phyloP scores from a whole-genome alignment of 2,329 filamentous ascomycete genomes.

The Simplicillium aogashimaense region DNA sequence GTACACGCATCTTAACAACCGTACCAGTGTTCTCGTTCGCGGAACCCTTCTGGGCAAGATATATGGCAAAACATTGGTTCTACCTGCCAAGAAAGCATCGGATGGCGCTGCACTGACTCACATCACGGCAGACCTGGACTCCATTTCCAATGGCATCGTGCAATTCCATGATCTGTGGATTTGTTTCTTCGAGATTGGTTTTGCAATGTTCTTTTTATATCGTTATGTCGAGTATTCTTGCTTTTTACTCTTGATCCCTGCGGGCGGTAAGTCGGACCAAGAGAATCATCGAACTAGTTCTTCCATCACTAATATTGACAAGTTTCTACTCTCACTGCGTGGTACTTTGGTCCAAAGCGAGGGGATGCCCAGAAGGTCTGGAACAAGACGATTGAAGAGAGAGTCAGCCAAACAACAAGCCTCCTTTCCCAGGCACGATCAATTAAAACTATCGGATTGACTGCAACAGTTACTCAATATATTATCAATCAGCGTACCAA shows the following conservation, averaged over 20 bases:
- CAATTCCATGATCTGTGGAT: background rate
- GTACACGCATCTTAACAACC: background rate
- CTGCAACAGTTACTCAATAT: background rate
- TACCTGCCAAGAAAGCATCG: background rate
- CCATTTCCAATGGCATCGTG: background rate
- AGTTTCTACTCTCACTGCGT: background rate
- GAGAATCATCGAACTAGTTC: background rate
- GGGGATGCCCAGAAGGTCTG: background rate
- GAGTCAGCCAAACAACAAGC: conserved; percentile 2
- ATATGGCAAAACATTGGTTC: background rate
- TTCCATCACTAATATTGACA: background rate
- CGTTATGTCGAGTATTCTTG: background rate
- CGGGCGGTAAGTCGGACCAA: background rate
- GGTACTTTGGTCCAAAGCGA: background rate
- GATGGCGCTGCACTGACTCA: background rate
- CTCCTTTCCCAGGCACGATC: conserved; percentile 1
- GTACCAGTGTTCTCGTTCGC: background rate
- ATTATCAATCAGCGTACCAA: background rate
- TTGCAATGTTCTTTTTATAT: background rate
- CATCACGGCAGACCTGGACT: background rate
- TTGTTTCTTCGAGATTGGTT: background rate
- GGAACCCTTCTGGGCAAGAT: background rate
- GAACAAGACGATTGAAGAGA: background rate
- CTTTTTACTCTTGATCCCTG: background rate
- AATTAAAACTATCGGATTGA: conserved; percentile 1